Evolutionary conservation across 169 alveolate genomes (phyloP), one percentile per base, ranked within the genome.

Genomic region (Haemoproteus tartakovskyi): DNA sequence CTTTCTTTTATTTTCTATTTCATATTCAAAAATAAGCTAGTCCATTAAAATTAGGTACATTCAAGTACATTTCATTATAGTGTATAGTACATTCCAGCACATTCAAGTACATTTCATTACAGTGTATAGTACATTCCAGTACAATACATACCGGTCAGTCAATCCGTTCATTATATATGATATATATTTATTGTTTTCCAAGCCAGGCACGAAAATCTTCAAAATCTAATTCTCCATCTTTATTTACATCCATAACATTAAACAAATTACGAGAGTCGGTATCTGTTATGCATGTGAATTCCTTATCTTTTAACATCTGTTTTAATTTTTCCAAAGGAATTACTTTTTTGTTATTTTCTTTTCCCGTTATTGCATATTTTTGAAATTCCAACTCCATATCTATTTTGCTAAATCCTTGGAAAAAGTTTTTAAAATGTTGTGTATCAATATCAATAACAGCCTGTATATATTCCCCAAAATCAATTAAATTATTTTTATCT

Each of bases 351-450:
- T 46, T 57, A 37, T 74, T 60, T 16, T 74, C 78, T 41, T 74
- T 74, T 74, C 57, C 84, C 29, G 84, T 74, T 24, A 74, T 61
- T 12, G 91, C 88, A 30, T 80, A 78, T 22, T 86, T 79, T 16
- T 86, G 87, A 38, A 86, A 86, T 48, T 86, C 91, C 60, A 86
- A 60, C 46, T 86, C 89, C 11, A 86, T 38, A 60, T 86, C 91
- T 9, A 86, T 86, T 24, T 54, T 59, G 21, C 84, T 81, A 27
- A 86, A 86, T 1, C 88, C 91, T 21, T 80, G 86, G 41, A 86
- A 86, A 30, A 57, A 57, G 36, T 80, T 82, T n/a, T 62, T 80
- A 19, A 86, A 79, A 26, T 64, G 29, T 40, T 85, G 80, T 22
- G 81, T 85, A 36, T 85, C 90, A n/a, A 85, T 85, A 14, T 79